phyloP scores from a whole-genome alignment of 345 rosid genomes.

The Schrenkiella parvula region DNA sequence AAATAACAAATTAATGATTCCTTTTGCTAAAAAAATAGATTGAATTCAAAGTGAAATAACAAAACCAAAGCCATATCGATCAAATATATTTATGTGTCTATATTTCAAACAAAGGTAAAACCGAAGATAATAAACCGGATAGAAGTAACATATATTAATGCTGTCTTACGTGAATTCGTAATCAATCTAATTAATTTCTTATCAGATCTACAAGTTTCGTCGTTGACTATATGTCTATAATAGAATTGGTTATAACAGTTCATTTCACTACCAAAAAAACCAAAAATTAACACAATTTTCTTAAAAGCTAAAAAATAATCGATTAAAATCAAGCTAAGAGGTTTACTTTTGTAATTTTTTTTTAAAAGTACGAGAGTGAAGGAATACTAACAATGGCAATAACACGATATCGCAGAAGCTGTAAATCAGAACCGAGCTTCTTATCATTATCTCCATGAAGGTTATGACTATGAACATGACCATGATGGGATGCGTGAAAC shows the following conservation, averaged over 20 bases:
- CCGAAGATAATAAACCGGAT: not conserved
- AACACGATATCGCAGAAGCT: conserved; percentile 50
- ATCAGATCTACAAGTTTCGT: not conserved
- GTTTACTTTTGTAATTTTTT: not conserved
- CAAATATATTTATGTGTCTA: not conserved
- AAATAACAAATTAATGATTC: not conserved
- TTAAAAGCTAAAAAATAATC: too few species aligned
- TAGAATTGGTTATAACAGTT: not conserved
- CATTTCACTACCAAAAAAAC: too few species aligned
- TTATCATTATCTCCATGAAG: conserved; percentile 3
- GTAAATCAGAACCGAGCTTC: conserved; percentile 7
- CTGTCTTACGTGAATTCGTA: not conserved
- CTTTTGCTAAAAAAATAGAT: not conserved
- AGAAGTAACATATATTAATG: not conserved
- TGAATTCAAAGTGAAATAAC: not conserved
- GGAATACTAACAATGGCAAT: conserved; percentile 36
- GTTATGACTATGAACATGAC: conserved; percentile 28
- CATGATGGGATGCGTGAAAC: conserved; percentile 28
- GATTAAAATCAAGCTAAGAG: not conserved
- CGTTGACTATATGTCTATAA: not conserved
- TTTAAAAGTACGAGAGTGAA: not conserved
- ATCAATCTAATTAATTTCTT: not conserved
- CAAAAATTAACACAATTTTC: too few species aligned
- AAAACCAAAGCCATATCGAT: not conserved
- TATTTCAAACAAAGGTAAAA: not conserved